Evolutionary conservation across 495 filamentous ascomycete species (phyloP).

Genomic region (Tuber magnatum): DNA sequence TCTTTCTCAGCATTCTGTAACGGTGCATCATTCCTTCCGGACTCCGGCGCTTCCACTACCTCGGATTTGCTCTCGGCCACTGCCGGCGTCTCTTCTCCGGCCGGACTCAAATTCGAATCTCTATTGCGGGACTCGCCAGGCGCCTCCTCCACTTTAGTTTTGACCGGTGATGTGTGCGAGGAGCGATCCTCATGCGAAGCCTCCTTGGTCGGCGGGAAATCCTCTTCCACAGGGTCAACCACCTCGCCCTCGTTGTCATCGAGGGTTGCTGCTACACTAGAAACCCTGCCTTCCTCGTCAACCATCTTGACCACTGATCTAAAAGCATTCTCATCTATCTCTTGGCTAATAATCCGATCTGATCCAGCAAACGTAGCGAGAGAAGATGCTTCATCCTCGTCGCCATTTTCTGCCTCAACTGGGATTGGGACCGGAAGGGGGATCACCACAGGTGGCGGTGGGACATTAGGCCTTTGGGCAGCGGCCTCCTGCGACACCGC

Average conservation of each 20-base stretch:
- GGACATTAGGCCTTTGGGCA: slow-evolving; percentile 20
- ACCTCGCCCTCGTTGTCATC: slow-evolving; percentile 41
- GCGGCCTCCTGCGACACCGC: slow-evolving; percentile 5
- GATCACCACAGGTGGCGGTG: slow-evolving; percentile 45
- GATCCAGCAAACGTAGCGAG: slow-evolving; percentile 56
- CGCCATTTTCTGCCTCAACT: slow-evolving; percentile 42
- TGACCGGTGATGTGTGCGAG: background rate
- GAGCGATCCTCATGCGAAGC: background rate
- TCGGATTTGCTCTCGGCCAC: background rate
- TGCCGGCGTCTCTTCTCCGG: background rate
- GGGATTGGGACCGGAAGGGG: slow-evolving; percentile 59
- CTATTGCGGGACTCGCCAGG: background rate
- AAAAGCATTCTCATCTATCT: slow-evolving; percentile 12
- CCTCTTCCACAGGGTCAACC: background rate
- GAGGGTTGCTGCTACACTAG: slow-evolving; percentile 36
- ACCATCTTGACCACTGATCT: slow-evolving; percentile 15
- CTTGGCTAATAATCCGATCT: slow-evolving; percentile 26
- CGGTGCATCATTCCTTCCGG: background rate
- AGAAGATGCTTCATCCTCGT: slow-evolving; percentile 53
- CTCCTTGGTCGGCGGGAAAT: slow-evolving; percentile 19
- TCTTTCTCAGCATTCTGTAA: slow-evolving; percentile 7
- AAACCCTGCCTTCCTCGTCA: slow-evolving; percentile 28
- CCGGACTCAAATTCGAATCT: background rate
- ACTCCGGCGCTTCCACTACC: background rate
- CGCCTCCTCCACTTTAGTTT: background rate